These are phyloP conservation scores for Rhynchosporium agropyri DNA, from an alignment of 2,329 filamentous ascomycete species.

Conservation along the genomic window DNA sequence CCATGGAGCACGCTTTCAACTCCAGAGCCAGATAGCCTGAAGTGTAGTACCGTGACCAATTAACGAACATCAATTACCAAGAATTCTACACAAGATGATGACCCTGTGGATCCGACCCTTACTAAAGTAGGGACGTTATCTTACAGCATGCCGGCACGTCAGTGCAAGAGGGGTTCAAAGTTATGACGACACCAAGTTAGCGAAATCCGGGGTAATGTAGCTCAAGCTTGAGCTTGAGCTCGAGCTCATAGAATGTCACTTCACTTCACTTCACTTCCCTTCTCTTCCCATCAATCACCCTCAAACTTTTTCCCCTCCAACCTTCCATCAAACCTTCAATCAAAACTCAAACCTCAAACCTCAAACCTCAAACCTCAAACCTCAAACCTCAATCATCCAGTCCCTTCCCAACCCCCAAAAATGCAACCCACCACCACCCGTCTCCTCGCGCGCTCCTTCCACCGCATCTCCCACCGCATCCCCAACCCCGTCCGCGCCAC, in stretches of 20 bases:
- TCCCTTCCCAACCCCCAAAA: background rate
- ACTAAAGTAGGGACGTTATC: too few relatives aligned
- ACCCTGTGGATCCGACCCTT: too few relatives aligned
- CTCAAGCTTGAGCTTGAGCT: conserved; percentile 8
- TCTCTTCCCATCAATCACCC: too few relatives aligned
- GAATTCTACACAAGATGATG: too few relatives aligned
- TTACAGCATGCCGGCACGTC: background rate
- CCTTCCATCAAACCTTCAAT: too few relatives aligned
- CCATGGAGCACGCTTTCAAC: too few relatives aligned
- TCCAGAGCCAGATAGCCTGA: too few relatives aligned
- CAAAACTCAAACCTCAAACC: background rate
- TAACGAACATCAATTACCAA: too few relatives aligned
- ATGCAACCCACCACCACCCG: conserved; percentile 19
- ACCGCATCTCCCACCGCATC: conserved; percentile 12
- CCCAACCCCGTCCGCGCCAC: background rate
- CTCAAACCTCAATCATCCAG: background rate
- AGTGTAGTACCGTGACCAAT: too few relatives aligned
- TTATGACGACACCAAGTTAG: conserved; percentile 19
- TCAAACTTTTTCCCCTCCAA: too few relatives aligned
- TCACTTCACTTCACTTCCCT: background rate
- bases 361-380: background rate
- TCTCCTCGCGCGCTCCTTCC: conserved; percentile 28
- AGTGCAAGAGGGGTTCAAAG: conserved; percentile 1
- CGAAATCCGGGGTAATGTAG: background rate
- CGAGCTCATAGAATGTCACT: background rate